Evolutionary conservation across 768 basidiomycete species (phyloP), one percentile per base, ranked within the genome.

Genomic region (Kondoa subrosea): DNA sequence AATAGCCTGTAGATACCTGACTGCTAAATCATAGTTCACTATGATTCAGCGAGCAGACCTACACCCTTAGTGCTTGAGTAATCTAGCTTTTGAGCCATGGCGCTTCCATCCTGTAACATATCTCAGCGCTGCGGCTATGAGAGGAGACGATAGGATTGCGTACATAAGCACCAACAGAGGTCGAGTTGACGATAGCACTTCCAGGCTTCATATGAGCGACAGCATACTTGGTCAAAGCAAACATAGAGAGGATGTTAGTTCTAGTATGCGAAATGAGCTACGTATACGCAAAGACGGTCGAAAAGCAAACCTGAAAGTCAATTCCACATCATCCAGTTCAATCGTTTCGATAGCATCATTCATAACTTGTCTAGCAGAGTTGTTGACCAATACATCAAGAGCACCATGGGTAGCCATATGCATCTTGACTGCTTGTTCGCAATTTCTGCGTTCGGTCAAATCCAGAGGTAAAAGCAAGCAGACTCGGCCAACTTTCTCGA

Each of bases 61-160:
- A 82, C 83, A 2, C 83, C 84, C 76, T 86, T 85, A 4, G 85
- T 85, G 1, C 81, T 72, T 3, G 81, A 80, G 76, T 84, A 84
- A 74, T 84, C 83, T 34, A 78, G 67, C 76, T 77, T 77, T 30
- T 68, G 65, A 3, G 77, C 74, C 27, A 73, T n/a, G n/a, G n/a
- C n/a, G n/a, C n/a, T n/a, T n/a, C n/a, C n/a, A n/a, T n/a, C n/a
- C 75, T 1, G 76, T 76, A 66, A 56, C 4, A 40, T 21, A 3
- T 14, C 57, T 4, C n/a, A 64, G 2, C 12, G 31, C 27, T 17
- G 21, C n/a, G 34, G n/a, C 16, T 17, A 57, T 60, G 56, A 30
- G 60, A 62, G 3, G 62, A 30, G 25, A 33, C 27, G 25, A 21
- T 62, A 25, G 3, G 3, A 56, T 56, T 34, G 56, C 66, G 64